These are phyloP conservation scores for Eucalyptus curtisii DNA, from an alignment of 345 rosid genomes.

Conservation along the genomic window DNA sequence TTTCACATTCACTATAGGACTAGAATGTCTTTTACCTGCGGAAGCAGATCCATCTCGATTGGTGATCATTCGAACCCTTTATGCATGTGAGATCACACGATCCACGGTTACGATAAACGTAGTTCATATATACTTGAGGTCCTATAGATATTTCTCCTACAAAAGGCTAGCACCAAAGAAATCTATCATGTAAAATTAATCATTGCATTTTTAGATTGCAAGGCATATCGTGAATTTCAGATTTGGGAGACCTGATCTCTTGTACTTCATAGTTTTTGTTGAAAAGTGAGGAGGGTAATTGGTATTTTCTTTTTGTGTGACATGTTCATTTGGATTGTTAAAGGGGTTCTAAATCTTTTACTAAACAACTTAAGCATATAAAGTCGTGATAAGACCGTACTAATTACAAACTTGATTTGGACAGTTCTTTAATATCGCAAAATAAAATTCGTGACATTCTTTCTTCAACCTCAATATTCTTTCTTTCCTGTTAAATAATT, in stretches of 20 bases:
- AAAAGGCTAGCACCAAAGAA: not conserved
- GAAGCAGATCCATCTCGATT: not conserved
- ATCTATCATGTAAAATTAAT: not conserved
- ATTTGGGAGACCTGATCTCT: not conserved
- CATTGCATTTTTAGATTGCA: not conserved
- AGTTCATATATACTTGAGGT: not conserved
- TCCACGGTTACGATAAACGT: accelerated
- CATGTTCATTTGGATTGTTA: not conserved
- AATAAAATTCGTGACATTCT: not conserved
- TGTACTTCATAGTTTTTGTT: not conserved
- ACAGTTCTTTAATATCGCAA: not conserved
- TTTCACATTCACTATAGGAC: not conserved
- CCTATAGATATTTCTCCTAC: not conserved
- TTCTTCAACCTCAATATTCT: not conserved
- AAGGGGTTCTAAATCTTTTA: not conserved
- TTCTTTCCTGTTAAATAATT: not conserved
- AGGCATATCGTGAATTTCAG: not conserved
- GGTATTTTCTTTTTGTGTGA: not conserved
- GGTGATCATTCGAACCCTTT: not conserved
- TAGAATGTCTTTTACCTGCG: not conserved
- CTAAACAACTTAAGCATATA: not conserved
- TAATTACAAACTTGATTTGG: not conserved
- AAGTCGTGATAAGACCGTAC: not conserved
- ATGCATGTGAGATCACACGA: not conserved
- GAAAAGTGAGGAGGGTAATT: not conserved